Base-by-base conservation (phyloP, 2,329 filamentous ascomycete genomes). In the Fusarium compactum region DNA sequence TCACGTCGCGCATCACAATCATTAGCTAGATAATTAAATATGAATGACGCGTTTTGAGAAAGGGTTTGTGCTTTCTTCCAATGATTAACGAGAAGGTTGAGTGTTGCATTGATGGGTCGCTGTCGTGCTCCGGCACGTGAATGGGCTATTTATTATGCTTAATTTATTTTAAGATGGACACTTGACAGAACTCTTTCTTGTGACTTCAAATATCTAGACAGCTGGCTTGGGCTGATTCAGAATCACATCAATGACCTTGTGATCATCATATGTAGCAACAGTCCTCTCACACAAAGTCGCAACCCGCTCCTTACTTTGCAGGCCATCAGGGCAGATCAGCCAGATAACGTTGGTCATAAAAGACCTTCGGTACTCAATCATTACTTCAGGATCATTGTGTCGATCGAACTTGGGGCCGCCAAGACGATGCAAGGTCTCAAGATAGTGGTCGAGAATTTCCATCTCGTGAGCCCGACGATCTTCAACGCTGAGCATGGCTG, bases 391-490 rank as follows among this genome's bases (percentile, higher is more conserved):
- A 5, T 72, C 66, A 5, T 65, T 68, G n/a, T 72, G 57, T 0
- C 70, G 50, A 14, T 72, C 70, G 43, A 71, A 67, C 22, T 34
- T 57, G 16, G 70, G 70, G 1, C 67, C 70, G 7, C 67, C 67
- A 12, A 71, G 54, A 1, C 44, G 38, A 18, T 72, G 54, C 2
- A 73, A 32, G 1, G 60, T 51, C 50, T 65, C 69, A 2, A 74
- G 69, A 15, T 74, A 73, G 40, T 72, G 69, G 3, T 73, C 71
- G 1, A 73, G 22, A 3, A 74, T 72, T 8, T 69, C 78, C 76
- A 79, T 77, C 71, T 84, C 82, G 34, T 81, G 77, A 12, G 73
- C 72, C n/a, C 82, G 76, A 16, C 82, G 79, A 55, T 82, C 79
- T 62, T 81, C 80, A 10, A 83, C 58, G 8, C 70, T 79, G 50